Base-by-base conservation (phyloP, 169 alveolate genomes). In the Cryptosporidium tyzzeri region DNA sequence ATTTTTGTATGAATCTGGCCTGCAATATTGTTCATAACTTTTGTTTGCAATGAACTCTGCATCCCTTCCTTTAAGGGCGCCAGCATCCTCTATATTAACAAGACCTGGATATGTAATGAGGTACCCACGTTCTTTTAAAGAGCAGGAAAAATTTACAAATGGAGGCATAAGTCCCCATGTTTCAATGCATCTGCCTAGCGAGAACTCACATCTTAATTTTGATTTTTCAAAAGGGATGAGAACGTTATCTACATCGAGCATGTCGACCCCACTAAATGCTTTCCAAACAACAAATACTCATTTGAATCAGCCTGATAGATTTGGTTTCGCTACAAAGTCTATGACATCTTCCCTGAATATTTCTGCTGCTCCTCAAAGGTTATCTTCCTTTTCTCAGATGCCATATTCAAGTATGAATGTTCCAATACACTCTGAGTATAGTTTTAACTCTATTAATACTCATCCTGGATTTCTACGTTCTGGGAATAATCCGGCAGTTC, bases 261-360 rank as follows among this genome's bases (percentile, higher is more conserved):
- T 73, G 86, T 73, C 86, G 35, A 73, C 86, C 70, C 86, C 86
- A 31, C 70, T 73, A 1, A 73, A 55, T 23, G 86, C 53, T 9
- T 73, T 73, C 51, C 86, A 51, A 21, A 73, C 58, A 3, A 73
- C 51, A 18, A 59, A 59, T 59, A 65, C 48, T 53, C 18, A 21
- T 73, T n/a, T 53, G 55, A 23, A 44, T 10, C 50, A 45, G 14
- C 35, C 86, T 12, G 70, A 73, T 37, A 14, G 48, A 41, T 73
- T 35, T 18, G 37, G 51, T 9, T 58, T 53, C 44, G 86, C 70
- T 10, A 4, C 71, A 23, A 73, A 73, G 39, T 73, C 86, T 29
- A 53, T 55, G 51, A 73, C 86, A 14, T 53, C 69, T 16, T 73
- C 86, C 16, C 21, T 73, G 35, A 73, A 73, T 55, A 10, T 61